Conservation (phyloP, 805 yeast genomes). For the Yarrowia yakushimensis region DNA sequence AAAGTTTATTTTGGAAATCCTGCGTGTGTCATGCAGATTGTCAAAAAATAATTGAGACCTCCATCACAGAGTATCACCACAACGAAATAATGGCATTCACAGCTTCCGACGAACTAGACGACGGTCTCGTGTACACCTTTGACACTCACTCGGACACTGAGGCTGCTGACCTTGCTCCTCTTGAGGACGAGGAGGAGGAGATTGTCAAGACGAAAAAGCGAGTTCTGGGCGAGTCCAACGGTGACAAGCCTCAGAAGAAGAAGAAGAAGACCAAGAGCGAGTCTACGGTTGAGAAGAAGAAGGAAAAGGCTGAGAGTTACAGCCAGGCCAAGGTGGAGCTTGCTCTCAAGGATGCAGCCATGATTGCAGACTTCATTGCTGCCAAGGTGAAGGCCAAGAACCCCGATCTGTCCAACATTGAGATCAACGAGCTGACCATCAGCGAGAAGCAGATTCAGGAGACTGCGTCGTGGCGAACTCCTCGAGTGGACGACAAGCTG, state of each 20-base stretch:
- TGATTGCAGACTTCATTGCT: conserved; percentile 66
- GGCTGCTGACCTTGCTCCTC: conserved; percentile 33
- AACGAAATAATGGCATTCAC: conserved; percentile 6
- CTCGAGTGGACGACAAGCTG: conserved; percentile 29
- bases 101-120: conserved; percentile 70
- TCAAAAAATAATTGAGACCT: neutral
- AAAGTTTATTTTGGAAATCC: too few relatives aligned
- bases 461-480: conserved; percentile 49
- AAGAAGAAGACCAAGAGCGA: conserved; percentile 34
- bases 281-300: conserved; percentile 45
- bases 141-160: conserved; percentile 44
- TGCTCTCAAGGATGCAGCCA: conserved; percentile 53
- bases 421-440: conserved; percentile 61
- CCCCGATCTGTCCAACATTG: conserved; percentile 69
- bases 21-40: neutral
- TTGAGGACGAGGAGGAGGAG: conserved; percentile 30
- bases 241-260: conserved; percentile 29
- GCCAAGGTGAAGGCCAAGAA: conserved; percentile 55
- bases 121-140: conserved; percentile 63
- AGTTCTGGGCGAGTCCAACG: neutral
- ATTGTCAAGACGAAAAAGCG: conserved; percentile 31
- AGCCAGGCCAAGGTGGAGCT: conserved; percentile 53
- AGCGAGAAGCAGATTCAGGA: conserved; percentile 57
- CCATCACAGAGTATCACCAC: neutral
- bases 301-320: conserved; percentile 63